These are phyloP conservation scores for Teunomyces gatunensis DNA, from an alignment of 805 yeast species.

Conservation along the genomic window DNA sequence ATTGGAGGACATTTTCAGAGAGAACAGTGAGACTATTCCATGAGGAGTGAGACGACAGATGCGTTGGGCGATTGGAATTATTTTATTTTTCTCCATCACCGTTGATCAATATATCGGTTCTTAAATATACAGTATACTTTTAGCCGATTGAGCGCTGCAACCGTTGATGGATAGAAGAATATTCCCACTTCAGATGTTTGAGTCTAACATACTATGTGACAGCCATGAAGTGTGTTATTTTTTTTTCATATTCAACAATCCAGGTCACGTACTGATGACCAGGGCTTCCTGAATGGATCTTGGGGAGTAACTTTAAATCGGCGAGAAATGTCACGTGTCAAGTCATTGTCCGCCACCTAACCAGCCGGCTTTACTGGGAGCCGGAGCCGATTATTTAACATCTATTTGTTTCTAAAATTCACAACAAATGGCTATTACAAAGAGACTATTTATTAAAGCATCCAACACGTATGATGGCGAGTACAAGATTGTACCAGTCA, in stretches of 20 bases:
- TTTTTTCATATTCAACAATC: neutral
- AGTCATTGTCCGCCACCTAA: neutral
- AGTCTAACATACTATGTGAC: no score
- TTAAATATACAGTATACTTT: no score
- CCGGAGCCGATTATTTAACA: neutral
- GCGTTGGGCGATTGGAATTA: no score
- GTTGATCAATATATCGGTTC: no score
- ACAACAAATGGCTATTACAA: constrained; percentile 11
- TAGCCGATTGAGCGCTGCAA: no score
- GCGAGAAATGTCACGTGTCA: neutral
- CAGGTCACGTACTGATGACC: neutral
- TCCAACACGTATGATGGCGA: constrained; percentile 22
- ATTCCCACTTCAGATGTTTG: no score
- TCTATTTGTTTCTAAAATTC: neutral
- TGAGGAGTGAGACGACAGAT: no score
- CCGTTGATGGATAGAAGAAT: no score
- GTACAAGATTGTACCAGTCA: constrained; percentile 41
- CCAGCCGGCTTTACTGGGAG: neutral
- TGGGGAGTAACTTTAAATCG: neutral
- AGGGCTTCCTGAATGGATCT: neutral
- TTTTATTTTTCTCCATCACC: no score
- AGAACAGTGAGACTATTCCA: no score
- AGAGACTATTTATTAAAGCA: constrained; percentile 33
- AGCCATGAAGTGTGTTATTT: no score
- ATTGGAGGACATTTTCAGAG: no score